Conservation (phyloP, 495 filamentous ascomycete species). For the Haplographium delicatum region DNA sequence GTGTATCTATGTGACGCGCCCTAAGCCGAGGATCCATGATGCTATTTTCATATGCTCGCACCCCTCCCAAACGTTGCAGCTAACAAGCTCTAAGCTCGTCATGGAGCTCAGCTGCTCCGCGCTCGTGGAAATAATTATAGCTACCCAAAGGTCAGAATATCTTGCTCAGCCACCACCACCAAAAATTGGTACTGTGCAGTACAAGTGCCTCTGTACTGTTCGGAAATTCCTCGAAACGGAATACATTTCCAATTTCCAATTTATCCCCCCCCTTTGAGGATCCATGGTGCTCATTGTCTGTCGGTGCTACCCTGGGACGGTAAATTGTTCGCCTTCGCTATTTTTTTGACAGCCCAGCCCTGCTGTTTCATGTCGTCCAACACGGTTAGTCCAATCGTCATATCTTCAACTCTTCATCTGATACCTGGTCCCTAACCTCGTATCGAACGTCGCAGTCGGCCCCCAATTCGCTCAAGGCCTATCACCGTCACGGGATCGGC, state of each 20-base stretch:
- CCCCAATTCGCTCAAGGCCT: background rate
- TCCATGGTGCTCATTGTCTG: background rate
- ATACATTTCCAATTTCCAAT: too few species aligned
- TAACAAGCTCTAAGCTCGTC: too few species aligned
- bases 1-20: too few species aligned
- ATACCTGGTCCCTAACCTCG: background rate
- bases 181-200: too few species aligned
- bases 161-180: constrained; percentile 1
- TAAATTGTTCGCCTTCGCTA: background rate
- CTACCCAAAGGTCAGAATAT: background rate
- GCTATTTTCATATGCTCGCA: too few species aligned
- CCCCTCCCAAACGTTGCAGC: too few species aligned
- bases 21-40: too few species aligned
- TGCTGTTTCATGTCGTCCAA: constrained; percentile 2
- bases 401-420: background rate
- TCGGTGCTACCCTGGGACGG: background rate
- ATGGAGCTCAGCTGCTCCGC: background rate
- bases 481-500: background rate
- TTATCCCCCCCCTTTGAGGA: too few species aligned
- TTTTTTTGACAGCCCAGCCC: constrained; percentile 1
- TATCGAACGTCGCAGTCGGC: background rate
- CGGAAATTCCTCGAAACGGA: too few species aligned
- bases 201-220: too few species aligned
- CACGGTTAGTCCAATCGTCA: background rate
- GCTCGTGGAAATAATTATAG: background rate